Base-by-base conservation (phyloP, 306 rosid genomes). In the Sphenostylis stenocarpa region DNA sequence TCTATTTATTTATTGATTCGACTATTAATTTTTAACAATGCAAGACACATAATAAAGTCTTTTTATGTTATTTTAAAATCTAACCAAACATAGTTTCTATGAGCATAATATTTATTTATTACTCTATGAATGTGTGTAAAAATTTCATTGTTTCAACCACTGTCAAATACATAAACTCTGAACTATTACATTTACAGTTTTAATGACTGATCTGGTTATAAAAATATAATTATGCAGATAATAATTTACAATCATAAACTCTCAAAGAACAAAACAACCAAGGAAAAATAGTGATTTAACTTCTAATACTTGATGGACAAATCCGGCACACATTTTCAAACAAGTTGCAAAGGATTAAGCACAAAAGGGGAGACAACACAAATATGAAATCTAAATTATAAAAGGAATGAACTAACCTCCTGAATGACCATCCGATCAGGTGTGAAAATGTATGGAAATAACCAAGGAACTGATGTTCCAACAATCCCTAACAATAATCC, bases 381-480 rank as follows among this genome's bases (percentile, higher is more conserved):
- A 44, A 16, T 52, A 43, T 5, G 8, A 45, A 56, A 56, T 57
- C 24, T 69, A 15, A 14, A 62, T 34, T 64, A 68, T n/a, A 47
- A 65, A 53, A 53, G 17, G 68, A 64, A 77, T 73, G 77, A 65
- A 83, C 90, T 36, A 28, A 91, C 97, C 97, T 90, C 96, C 62
- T 73, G 90, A 68, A 90, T 80, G 83, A 94, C 85, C 77, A 75
- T 86, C 84, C 67, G 88, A 87, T 94, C 98, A 72, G 73, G 88
- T 6, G 98, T 91, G 82, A 90, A 94, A 61, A 90, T 70, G 56
- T 78, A 75, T 61, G 98, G 97, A 82, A 94, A 86, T 49, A 94
- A 80, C 93, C 91, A 86, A 75, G 92, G 95, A 80, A 94, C 78
- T 26, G 73, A 77, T 48, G 95, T 94, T 81, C 98, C 98, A 79